Percentiles rank a stretch among this genome's conserved stretches.
These are phyloP conservation scores for Penicillium sp. DNA, from an alignment of 2,329 filamentous ascomycete genomes.

Conservation along the genomic window DNA sequence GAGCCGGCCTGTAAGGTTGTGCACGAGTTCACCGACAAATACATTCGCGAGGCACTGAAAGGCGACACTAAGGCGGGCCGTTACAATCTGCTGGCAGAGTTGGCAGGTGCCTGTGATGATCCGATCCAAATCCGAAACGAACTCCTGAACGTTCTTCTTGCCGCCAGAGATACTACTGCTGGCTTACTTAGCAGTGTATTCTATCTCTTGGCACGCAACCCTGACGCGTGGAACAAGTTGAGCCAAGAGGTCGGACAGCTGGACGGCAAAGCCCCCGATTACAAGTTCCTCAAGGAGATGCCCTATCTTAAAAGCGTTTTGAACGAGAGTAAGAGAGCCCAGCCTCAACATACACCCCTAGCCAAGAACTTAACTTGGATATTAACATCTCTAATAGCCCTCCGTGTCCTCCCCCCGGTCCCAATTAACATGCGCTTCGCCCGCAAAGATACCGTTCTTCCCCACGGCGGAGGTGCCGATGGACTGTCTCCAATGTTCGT, in stretches of 20 bases:
- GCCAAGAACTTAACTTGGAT: neutral
- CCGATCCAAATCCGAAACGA: neutral
- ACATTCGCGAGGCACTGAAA: neutral
- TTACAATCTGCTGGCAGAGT: neutral
- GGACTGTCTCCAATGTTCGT: neutral
- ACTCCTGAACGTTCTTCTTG: neutral
- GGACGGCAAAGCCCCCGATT: neutral
- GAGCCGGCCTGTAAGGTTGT: neutral
- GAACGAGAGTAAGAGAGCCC: neutral
- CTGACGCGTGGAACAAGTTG: neutral
- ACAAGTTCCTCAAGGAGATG: neutral
- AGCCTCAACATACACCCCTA: neutral
- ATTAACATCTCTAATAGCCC: neutral
- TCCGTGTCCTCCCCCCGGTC: neutral
- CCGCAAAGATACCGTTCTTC: neutral
- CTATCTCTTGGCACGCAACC: neutral
- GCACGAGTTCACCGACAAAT: neutral
- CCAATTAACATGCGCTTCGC: neutral
- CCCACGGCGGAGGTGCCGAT: neutral
- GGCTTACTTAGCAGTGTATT: conserved; percentile 1
- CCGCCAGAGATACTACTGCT: neutral
- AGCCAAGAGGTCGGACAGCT: neutral
- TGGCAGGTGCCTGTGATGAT: neutral
- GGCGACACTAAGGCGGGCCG: neutral
- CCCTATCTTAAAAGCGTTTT: neutral